Evolutionary conservation across 257 asterid species (phyloP), one percentile per base, ranked within the genome.

Genomic region (Thymus mandschuricus): DNA sequence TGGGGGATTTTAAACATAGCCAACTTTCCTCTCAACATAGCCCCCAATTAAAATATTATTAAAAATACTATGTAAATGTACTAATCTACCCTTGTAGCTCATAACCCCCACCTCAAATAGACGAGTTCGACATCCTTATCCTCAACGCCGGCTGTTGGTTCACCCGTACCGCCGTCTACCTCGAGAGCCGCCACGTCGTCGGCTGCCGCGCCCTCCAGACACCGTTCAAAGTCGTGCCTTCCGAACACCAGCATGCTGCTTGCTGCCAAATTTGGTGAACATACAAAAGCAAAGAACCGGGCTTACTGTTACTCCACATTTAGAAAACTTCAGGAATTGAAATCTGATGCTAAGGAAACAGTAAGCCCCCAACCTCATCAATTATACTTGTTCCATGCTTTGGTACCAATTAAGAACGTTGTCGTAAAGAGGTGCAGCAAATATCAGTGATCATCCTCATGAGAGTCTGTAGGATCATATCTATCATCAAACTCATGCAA

Each of bases 401-500:
- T 68, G 46, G 54, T n/a, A 41, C 4, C 59, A 33, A 58, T 41
- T 61, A 28, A 54, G 67, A 73, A 50, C 61, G 58, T 67, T 71
- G 44, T 34, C 70, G 31, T 63, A 60, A 49, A 15, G 57, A 64
- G 56, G 60, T 41, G 51, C 79, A 58, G 52, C 74, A 69, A 70
- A 33, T 62, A 55, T 60, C 75, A 79, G 72, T 71, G 68, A 44
- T 66, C 66, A 7, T 64, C 78, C 54, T 79, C 77, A 78, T 57
- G 79, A 34, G 82, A 79, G 66, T 70, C 81, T 54, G 83, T 59
- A 75, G 97, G 96, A 81, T 85, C 84, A 73, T 90, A 88, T 84
- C 97, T 80, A 79, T 92, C 98, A 62, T 79, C 87, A 78, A 88
- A 86, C 70, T 83, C 83, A 60, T 48, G 71, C 21, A 56, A 55